Percentiles rank a stretch among this genome's conserved stretches.
phyloP scores from a whole-genome alignment of 192 early-diverging fungal genomes.

The Coemansia sp. region DNA sequence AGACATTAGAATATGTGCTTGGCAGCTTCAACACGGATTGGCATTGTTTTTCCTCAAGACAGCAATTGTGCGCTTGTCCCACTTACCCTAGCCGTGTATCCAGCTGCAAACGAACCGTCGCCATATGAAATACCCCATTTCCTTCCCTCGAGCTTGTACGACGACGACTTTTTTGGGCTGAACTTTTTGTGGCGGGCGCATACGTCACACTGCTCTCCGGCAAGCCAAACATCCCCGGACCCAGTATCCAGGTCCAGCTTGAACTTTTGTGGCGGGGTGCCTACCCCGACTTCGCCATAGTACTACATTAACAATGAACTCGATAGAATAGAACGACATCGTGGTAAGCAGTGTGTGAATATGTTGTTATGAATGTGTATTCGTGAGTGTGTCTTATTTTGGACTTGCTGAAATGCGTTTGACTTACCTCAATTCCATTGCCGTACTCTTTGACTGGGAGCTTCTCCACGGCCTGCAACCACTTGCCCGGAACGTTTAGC shows the following conservation, averaged over 20 bases:
- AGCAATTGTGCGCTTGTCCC: neutral
- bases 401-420: neutral
- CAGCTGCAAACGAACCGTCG: constrained; percentile 59
- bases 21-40: neutral
- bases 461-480: constrained; percentile 41
- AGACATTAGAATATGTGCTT: neutral
- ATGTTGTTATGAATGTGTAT: neutral
- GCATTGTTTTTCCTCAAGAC: neutral
- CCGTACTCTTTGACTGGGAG: constrained; percentile 52
- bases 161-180: constrained; percentile 55
- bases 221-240: constrained; percentile 69
- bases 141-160: constrained; percentile 59
- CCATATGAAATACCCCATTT: constrained; percentile 65
- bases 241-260: constrained; percentile 74
- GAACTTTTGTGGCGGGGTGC: constrained; percentile 66
- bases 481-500: constrained; percentile 47
- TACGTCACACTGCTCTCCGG: constrained; percentile 49
- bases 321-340: neutral
- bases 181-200: constrained; percentile 54
- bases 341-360: neutral
- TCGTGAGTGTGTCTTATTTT: neutral
- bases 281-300: constrained; percentile 64
- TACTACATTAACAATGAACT: constrained; percentile 45
- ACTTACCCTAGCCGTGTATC: constrained; percentile 45
- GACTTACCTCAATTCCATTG: constrained; percentile 50